Base-by-base conservation (phyloP, 2,329 filamentous ascomycete genomes). In the Cladosporium sp. region DNA sequence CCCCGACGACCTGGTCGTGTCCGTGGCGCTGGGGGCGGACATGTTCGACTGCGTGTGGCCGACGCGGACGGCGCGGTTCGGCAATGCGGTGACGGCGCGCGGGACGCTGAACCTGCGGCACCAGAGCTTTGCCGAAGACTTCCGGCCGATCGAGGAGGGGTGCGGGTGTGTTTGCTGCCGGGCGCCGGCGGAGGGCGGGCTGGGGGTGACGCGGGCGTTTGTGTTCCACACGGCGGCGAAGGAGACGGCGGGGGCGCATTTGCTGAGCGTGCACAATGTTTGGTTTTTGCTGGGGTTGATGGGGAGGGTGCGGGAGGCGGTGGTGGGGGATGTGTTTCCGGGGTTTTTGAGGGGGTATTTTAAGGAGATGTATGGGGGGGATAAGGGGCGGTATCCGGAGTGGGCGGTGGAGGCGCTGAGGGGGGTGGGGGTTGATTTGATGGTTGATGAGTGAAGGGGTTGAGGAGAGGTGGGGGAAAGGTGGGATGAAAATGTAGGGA, bases 11-110 rank as follows among this genome's bases (percentile, higher is more conserved):
- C 77, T 98, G 52, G 82, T 98, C 2, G 91, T 98, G 37, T 95
- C 89, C 49, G 85, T 96, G 3, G 93, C 93, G 1, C 78, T 98
- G 0, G 93, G 93, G 3, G 93, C 93, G 45, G 93, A 98, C 72
- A 98, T 98, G 93, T 98, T 98, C 68, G 93, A 98, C 72, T 98
- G 95, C 66, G 93, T 98, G 6, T 98, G 93, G 93, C 95, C 93
- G 1, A 97, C 93, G 4, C 80, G 93, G 50, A 98, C 93, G 34
- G 93, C 93, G 7, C 84, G 93, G 33, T 98, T 98, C 66, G 93
- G 95, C 55, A 96, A 96, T 66, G 93, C 92, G 35, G 82, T 98
- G 54, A 96, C 92, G 2, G 80, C 82, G 52, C 63, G 76, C 40
- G 95, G 93, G 9, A 81, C 89, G n/a, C 73, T 96, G 43, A 96